These are phyloP conservation scores for Penicillium canescens DNA, from an alignment of 495 filamentous ascomycete genomes.

Conservation along the genomic window DNA sequence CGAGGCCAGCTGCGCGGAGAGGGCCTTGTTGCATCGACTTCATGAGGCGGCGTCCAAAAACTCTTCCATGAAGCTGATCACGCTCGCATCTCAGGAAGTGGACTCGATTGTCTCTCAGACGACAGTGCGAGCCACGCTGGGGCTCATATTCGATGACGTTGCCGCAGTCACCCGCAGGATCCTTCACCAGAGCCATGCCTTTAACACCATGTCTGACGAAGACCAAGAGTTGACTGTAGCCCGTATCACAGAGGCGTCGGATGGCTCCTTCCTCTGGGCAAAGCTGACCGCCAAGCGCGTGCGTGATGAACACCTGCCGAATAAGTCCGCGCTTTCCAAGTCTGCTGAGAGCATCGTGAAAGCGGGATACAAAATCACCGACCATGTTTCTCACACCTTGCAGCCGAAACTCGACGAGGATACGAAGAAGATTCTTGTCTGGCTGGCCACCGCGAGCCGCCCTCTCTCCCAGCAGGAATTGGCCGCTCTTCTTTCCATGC, in stretches of 20 bases:
- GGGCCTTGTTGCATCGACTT: constrained; percentile 11
- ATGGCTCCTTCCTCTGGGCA: constrained; percentile 29
- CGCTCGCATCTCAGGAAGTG: constrained; percentile 17
- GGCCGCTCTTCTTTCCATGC: constrained; percentile 19
- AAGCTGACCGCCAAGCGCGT: constrained; percentile 20
- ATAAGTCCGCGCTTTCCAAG: constrained; percentile 9
- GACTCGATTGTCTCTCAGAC: neutral
- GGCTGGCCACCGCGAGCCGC: constrained; percentile 21
- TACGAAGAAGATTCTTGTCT: constrained; percentile 13
- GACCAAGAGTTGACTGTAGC: constrained; percentile 16
- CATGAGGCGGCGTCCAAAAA: constrained; percentile 12
- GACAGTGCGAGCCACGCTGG: no score
- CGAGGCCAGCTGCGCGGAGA: constrained; percentile 20
- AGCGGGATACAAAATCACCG: constrained; percentile 13
- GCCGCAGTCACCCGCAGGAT: no score
- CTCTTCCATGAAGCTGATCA: constrained; percentile 19
- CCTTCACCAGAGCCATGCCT: no score
- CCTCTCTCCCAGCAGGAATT: constrained; percentile 21
- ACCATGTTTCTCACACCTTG: constrained; percentile 18
- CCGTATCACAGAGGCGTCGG: constrained; percentile 20
- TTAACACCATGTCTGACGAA: neutral
- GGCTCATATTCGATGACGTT: no score
- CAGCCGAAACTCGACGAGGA: constrained; percentile 16
- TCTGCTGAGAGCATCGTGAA: constrained; percentile 12
- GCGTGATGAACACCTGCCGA: constrained; percentile 9